Evolutionary conservation across 805 yeast species (phyloP), one percentile per base, ranked within the genome.

Genomic region (Metschnikowia dekortorum): DNA sequence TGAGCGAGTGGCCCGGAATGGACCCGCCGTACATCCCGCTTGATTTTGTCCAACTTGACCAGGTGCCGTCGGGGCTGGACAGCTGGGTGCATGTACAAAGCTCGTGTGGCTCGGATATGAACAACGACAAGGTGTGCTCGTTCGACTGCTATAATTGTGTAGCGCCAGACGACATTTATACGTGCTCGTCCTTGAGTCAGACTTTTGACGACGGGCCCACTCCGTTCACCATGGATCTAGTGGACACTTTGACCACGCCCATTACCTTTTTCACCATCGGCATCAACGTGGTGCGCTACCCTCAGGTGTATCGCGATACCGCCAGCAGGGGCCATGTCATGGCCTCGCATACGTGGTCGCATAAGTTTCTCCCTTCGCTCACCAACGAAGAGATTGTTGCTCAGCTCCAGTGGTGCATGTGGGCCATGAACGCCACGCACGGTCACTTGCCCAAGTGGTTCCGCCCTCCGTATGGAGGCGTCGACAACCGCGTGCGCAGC

Each of bases 341-440:
- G 62, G 97, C 87, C 1, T 79, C 89, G 0, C 99, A 92, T 65
- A 89, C 97, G 0, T 92, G 97, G 97, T 82, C 90, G 1, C 98
- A 92, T 70, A 82, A 83, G 51, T 88, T 85, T 59, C 76, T 92
- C 53, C 97, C 97, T 1, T 67, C 83, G 0, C 73, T 91, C 49
- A 67, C 82, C 26, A 90, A 90, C 63, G 92, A 89, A 67, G 80
- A 88, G 53, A 82, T 92, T 16, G 82, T 87, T 49, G 96, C 97
- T 0, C 96, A 92, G 64, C 69, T 92, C 36, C 85, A 91, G 66
- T 92, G 99, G 99, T 84, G 95, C 1, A 82, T 89, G 32, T 92
- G 97, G 97, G 97, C 97, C 5, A 88, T 91, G 90, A 91, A 92
- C 70, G 97, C 97, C 1, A 90, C 97, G 0, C 87, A 89, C 0